A percentile compares a stretch with the other conserved stretches of the same genome.
phyloP scores from a whole-genome alignment of 1,284 basidiomycete species.

The Leccinum ponderosum region DNA sequence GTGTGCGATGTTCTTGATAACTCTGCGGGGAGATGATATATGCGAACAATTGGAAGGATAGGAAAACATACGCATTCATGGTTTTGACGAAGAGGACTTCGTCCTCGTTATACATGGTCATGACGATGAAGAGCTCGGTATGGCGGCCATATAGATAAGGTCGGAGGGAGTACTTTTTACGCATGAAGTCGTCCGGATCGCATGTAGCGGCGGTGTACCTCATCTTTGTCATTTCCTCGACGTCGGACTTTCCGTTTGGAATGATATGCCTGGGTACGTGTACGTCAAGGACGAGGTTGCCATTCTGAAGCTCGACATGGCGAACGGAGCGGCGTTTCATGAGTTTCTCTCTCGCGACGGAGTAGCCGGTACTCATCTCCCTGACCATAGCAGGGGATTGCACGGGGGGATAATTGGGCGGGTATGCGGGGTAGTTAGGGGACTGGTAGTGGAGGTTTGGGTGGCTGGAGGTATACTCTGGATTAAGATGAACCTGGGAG shows the following conservation, averaged over 20 bases:
- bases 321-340: conserved; percentile 78
- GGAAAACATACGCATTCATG: conserved; percentile 77
- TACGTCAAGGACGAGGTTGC: conserved; percentile 83
- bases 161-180: conserved; percentile 75
- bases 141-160: conserved; percentile 84
- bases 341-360: conserved; percentile 69
- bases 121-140: conserved; percentile 93
- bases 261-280: conserved; percentile 78
- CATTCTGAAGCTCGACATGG: conserved; percentile 80
- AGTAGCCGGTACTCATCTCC: conserved; percentile 61
- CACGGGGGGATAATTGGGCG: conserved; percentile 53
- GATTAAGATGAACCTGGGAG: conserved; percentile 71
- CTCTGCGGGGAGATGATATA: conserved; percentile 43
- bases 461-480: conserved; percentile 59
- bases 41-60: background rate
- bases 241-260: conserved; percentile 58
- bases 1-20: conserved; percentile 89
- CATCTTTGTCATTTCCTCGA: conserved; percentile 83
- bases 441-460: conserved; percentile 38
- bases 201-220: conserved; percentile 93
- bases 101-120: conserved; percentile 98
- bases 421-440: conserved; percentile 44
- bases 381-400: conserved; percentile 49
- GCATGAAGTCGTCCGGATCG: conserved; percentile 88
- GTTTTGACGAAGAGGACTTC: conserved; percentile 82